Evolutionary conservation across 331 rosid genomes (phyloP), one percentile per base, ranked within the genome.

Genomic region (Telfairia occidentalis): DNA sequence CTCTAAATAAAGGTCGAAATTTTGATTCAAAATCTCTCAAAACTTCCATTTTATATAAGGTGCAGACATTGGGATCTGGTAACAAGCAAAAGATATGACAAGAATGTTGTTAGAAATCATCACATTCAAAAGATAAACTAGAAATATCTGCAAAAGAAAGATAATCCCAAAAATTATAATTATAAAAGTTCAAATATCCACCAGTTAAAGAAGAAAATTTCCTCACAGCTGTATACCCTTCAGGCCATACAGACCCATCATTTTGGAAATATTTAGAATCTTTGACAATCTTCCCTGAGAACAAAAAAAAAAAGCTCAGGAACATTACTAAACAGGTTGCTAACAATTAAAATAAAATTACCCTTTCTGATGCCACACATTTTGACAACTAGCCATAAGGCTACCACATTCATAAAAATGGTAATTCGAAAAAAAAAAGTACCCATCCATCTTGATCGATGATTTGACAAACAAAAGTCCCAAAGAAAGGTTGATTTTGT

Each of bases 161-260:
- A 59, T 58, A 9, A 65, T 16, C 26, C 5, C 21, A 80, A 24
- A 76, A 66, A 75, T 71, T 18, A 49, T 38, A 55, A 71, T 73
- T 64, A 57, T 19, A 64, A 40, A 71, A 73, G 28, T 26, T 71
- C 54, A 38, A 78, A 54, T 70, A 9, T 74, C 80, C 80, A 94
- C 98, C 97, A 54, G 88, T 76, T 77, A 94, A 77, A 80, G 98
- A 94, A 76, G 87, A 80, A 81, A 94, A 94, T 78, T 89, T 88
- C 84, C 96, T 84, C 79, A 89, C 66, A 78, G 97, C 98, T 52
- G 87, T 91, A 80, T 94, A 94, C 46, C 98, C 98, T 84, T 91
- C 96, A 8, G 98, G 97, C 92, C 98, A 94, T 81, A 91, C 80
- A 61, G 74, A 80, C 61, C 74, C 82, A 71, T 87, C 90, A 73